Evolutionary conservation across 2,329 filamentous ascomycete species (phyloP).

Genomic region (Penicillium sp.): DNA sequence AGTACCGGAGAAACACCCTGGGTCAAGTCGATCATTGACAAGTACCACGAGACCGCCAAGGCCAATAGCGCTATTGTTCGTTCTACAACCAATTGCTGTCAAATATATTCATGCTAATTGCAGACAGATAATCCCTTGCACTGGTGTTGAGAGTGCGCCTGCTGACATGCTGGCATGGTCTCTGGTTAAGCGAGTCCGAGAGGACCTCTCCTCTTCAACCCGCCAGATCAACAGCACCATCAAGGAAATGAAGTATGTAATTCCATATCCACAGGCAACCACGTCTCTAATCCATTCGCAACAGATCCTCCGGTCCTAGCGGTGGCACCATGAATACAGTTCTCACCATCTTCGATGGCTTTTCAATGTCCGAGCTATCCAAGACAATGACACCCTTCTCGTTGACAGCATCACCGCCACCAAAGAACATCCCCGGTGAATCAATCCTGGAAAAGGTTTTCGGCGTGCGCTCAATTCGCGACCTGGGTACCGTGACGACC

Average conservation of each 20-base stretch:
- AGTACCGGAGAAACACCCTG: conserved; percentile 65
- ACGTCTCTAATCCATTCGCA: conserved; percentile 4
- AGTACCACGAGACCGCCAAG: conserved; percentile 61
- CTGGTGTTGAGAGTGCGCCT: conserved; percentile 62
- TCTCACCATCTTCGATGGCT: conserved; percentile 55
- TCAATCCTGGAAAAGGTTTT: conserved; percentile 38
- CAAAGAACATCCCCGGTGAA: conserved; percentile 34
- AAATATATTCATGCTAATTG: conserved; percentile 13
- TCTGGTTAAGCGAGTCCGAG: conserved; percentile 55
- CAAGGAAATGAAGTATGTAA: conserved; percentile 52
- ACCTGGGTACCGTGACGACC: conserved; percentile 59
- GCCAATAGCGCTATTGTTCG: conserved; percentile 60
- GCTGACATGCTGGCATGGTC: conserved; percentile 56
- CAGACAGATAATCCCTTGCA: conserved; percentile 57
- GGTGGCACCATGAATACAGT: conserved; percentile 67
- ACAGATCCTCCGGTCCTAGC: conserved; percentile 47
- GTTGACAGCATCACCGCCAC: conserved; percentile 47
- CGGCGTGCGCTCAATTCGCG: conserved; percentile 55
- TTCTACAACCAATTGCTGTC: background rate
- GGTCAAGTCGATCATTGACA: conserved; percentile 61
- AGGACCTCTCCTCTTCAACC: conserved; percentile 52
- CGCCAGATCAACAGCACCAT: conserved; percentile 54
- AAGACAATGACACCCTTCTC: conserved; percentile 53
- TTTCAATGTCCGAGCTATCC: conserved; percentile 48
- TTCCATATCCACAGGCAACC: background rate